These are phyloP conservation scores for Cinchona pubescens DNA, from an alignment of 257 asterid species.

Conservation along the genomic window DNA sequence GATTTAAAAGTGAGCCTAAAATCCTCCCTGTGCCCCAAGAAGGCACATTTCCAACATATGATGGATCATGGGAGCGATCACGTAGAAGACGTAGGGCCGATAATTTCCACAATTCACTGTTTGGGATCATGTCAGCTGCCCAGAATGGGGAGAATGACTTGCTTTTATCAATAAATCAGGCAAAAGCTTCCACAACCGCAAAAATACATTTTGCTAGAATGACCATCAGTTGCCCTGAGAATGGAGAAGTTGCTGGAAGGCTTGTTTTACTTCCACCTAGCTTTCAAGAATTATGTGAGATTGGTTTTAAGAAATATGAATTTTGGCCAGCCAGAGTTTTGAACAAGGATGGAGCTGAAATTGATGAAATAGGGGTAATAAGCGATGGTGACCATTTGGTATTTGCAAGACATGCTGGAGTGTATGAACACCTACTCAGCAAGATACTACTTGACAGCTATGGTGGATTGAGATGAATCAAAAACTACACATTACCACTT, in stretches of 20 bases:
- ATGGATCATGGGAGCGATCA: too few species aligned
- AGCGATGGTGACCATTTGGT: constrained; percentile 74
- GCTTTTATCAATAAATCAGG: constrained; percentile 24
- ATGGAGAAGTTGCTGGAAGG: constrained; percentile 54
- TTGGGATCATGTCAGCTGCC: constrained; percentile 77
- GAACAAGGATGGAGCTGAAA: constrained; percentile 52
- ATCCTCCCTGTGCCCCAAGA: constrained; percentile 7
- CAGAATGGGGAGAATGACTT: constrained; percentile 41
- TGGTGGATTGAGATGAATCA: not conserved
- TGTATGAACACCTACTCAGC: constrained; percentile 9
- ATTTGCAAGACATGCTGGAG: constrained; percentile 34
- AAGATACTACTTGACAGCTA: not conserved
- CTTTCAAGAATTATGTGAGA: constrained; percentile 48
- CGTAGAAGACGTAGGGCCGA: constrained; percentile 54
- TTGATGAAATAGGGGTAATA: constrained; percentile 62
- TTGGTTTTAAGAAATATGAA: constrained; percentile 52
- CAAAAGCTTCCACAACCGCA: constrained; percentile 1
- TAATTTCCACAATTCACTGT: constrained; percentile 64
- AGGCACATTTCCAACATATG: too few species aligned
- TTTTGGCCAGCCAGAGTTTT: constrained; percentile 37
- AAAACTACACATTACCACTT: too few species aligned
- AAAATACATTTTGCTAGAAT: constrained; percentile 44
- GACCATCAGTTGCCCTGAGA: constrained; percentile 67
- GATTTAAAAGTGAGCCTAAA: constrained; percentile 44
- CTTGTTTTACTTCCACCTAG: constrained; percentile 59